Evolutionary conservation across 2,329 filamentous ascomycete species (phyloP).

Genomic region (Colletotrichum karsti): DNA sequence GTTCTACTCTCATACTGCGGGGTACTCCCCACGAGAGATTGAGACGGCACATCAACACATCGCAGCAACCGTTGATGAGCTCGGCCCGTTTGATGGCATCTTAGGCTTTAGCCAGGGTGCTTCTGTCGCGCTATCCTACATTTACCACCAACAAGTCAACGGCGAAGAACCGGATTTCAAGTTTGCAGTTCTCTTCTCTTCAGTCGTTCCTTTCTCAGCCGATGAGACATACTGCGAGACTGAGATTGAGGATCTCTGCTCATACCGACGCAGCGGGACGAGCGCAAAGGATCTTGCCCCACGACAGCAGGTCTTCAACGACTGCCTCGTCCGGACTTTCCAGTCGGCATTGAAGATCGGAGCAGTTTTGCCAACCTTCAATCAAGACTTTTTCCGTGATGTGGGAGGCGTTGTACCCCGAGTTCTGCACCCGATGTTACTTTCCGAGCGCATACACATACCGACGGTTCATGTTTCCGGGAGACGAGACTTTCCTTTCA

Average conservation of each 20-base stretch:
- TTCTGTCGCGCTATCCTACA: constrained; percentile 14
- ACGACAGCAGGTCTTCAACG: constrained; percentile 14
- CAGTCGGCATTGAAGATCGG: constrained; percentile 19
- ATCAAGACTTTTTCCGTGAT: constrained; percentile 16
- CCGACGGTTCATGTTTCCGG: constrained; percentile 24
- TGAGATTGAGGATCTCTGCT: constrained; percentile 10
- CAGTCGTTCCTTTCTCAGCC: constrained; percentile 11
- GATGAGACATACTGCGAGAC: constrained; percentile 4
- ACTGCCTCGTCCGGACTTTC: constrained; percentile 5
- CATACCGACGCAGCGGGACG: not conserved
- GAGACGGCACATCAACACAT: not conserved
- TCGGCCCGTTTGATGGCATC: constrained; percentile 33
- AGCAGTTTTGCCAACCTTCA: constrained; percentile 5
- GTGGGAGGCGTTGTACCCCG: not conserved
- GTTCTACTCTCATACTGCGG: constrained; percentile 7
- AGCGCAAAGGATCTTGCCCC: not conserved
- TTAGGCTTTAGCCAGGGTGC: constrained; percentile 34
- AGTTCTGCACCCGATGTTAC: constrained; percentile 2
- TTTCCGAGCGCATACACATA: constrained; percentile 15
- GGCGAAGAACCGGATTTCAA: constrained; percentile 14
- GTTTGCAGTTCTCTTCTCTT: constrained; percentile 21
- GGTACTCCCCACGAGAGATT: constrained; percentile 8
- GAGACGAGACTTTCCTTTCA: constrained; percentile 16
- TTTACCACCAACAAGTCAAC: constrained; percentile 10
- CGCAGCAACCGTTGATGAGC: constrained; percentile 10